These are phyloP conservation scores for Trametes polyzona DNA, from an alignment of 1,284 basidiomycete genomes.

Conservation along the genomic window DNA sequence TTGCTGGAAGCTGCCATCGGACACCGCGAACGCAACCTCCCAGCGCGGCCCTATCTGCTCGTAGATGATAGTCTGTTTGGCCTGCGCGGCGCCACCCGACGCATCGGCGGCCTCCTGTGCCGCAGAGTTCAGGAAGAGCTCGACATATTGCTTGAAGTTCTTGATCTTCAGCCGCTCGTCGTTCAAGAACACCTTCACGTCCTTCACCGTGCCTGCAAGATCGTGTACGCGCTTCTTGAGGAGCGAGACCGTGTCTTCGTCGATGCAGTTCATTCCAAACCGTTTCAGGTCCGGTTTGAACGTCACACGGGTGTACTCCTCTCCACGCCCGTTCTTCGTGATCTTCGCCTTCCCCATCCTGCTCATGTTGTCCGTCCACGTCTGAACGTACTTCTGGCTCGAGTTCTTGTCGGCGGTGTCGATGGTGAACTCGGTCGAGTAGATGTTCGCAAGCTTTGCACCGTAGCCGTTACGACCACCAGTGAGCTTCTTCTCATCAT, in stretches of 20 bases:
- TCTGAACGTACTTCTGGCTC: conserved; percentile 93
- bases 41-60: conserved; percentile 84
- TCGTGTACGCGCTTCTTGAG: conserved; percentile 97
- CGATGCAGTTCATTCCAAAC: conserved; percentile 93
- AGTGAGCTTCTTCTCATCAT: conserved; percentile 98
- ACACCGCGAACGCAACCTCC: conserved; percentile 96
- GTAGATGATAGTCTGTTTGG: conserved; percentile 83
- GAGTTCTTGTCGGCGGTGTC: conserved; percentile 94
- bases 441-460: conserved; percentile 98
- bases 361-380: conserved; percentile 94
- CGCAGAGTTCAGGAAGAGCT: conserved; percentile 86
- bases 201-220: conserved; percentile 93
- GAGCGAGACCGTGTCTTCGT: conserved; percentile 90
- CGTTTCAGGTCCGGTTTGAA: conserved; percentile 93
- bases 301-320: conserved; percentile 95
- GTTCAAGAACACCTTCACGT: conserved; percentile 94
- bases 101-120: conserved; percentile 66
- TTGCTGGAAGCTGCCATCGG: conserved; percentile 89
- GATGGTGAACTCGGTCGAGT: conserved; percentile 96
- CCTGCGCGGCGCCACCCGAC: conserved; percentile 74
- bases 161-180: conserved; percentile 93
- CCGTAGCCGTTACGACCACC: conserved; percentile 99
- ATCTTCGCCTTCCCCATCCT: conserved; percentile 90
- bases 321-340: conserved; percentile 83
- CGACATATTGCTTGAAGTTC: conserved; percentile 97